Conservation (phyloP, 148 eudicot genomes). For the Limonium bicolor region DNA sequence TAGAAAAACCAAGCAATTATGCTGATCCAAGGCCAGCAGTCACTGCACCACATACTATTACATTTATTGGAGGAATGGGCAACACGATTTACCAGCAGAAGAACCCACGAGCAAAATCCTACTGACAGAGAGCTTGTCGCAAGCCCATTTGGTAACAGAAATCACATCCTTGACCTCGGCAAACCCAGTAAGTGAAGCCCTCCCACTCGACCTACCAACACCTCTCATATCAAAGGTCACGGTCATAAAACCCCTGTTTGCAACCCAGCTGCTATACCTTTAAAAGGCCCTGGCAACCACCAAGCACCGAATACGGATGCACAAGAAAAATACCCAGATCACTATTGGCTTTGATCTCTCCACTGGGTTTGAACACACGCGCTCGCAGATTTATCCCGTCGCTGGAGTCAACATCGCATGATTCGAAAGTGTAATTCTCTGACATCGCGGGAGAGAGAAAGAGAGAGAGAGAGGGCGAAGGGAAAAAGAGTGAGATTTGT, state of each 20-base stretch:
- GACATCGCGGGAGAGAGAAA: slow-evolving; percentile 10
- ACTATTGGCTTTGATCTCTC: slow-evolving; percentile 8
- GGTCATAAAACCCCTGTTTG: slow-evolving; percentile 24
- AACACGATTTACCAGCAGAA: slow-evolving; percentile 26
- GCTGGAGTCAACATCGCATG: slow-evolving; percentile 16
- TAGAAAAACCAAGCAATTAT: too few species aligned
- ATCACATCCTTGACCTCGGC: slow-evolving; percentile 32
- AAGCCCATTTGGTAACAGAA: slow-evolving; percentile 31
- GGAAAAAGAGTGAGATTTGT: not conserved
- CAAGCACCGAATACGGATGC: slow-evolving; percentile 30
- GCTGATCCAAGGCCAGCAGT: too few species aligned
- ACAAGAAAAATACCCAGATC: slow-evolving; percentile 18
- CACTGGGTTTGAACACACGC: slow-evolving; percentile 18
- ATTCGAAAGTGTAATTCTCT: slow-evolving; percentile 10
- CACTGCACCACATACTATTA: too few species aligned
- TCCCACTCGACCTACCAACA: slow-evolving; percentile 33
- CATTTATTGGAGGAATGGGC: too few species aligned
- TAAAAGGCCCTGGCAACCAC: slow-evolving; percentile 26
- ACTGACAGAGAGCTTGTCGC: slow-evolving; percentile 10
- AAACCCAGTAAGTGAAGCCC: slow-evolving; percentile 32
- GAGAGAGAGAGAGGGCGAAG: not conserved
- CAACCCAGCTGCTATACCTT: slow-evolving; percentile 32
- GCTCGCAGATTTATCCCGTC: slow-evolving; percentile 25
- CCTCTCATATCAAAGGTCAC: slow-evolving; percentile 41
- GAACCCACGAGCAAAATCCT: slow-evolving; percentile 34